Conservation (phyloP, 768 basidiomycete species). For the Pulveroboletus sp. region DNA sequence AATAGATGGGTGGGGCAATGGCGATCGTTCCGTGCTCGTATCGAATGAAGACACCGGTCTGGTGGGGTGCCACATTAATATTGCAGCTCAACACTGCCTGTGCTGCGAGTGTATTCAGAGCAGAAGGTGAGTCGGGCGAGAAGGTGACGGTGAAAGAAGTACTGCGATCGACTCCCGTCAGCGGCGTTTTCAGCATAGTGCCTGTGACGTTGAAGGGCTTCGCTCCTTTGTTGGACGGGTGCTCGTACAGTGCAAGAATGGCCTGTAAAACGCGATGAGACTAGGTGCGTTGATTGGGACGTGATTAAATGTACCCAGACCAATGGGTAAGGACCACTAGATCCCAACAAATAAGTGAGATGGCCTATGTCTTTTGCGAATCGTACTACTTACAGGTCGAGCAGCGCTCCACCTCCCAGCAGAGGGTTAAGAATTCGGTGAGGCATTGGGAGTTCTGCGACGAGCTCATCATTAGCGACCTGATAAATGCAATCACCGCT, state of each 20-base stretch:
- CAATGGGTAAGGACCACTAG: slow-evolving; percentile 77
- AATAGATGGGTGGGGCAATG: slow-evolving; percentile 63
- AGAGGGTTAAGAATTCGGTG: slow-evolving; percentile 77
- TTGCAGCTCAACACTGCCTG: slow-evolving; percentile 74
- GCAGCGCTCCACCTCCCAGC: slow-evolving; percentile 79
- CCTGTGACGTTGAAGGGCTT: slow-evolving; percentile 58
- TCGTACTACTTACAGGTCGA: slow-evolving; percentile 65
- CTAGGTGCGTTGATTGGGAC: background rate
- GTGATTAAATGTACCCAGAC: slow-evolving; percentile 57
- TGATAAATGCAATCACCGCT: background rate
- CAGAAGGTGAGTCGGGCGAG: slow-evolving; percentile 39
- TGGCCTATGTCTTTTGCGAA: background rate
- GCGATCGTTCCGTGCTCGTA: slow-evolving; percentile 71
- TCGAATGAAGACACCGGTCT: slow-evolving; percentile 63
- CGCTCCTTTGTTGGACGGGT: slow-evolving; percentile 64
- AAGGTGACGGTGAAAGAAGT: slow-evolving; percentile 78
- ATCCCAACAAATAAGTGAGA: slow-evolving; percentile 4
- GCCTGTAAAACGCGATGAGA: slow-evolving; percentile 45
- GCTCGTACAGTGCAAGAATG: slow-evolving; percentile 75
- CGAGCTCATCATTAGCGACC: background rate
- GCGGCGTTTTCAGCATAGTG: slow-evolving; percentile 74
- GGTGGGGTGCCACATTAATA: slow-evolving; percentile 48
- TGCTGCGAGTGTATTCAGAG: slow-evolving; percentile 46
- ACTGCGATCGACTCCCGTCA: slow-evolving; percentile 76
- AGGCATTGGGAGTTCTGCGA: slow-evolving; percentile 58